These are phyloP conservation scores for Porodaedalea pini DNA, from an alignment of 1,284 basidiomycete genomes.

Conservation along the genomic window DNA sequence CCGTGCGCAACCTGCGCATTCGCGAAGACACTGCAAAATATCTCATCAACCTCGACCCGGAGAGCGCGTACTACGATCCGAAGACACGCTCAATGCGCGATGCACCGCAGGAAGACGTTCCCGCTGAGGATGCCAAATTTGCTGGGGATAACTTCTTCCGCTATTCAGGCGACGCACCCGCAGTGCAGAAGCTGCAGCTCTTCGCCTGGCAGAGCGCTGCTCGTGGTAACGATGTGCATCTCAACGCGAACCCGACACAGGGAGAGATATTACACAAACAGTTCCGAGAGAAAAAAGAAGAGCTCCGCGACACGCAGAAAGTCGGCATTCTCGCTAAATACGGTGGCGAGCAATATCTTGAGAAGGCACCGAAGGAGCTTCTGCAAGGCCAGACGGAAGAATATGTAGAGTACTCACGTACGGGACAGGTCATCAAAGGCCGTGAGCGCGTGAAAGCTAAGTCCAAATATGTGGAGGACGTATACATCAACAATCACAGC, in stretches of 20 bases:
- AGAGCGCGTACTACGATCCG: constrained; percentile 98
- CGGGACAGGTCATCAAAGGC: constrained; percentile 91
- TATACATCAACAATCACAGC: constrained; percentile 92
- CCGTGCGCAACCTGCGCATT: constrained; percentile 96
- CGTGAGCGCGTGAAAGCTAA: constrained; percentile 78
- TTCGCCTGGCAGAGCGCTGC: constrained; percentile 97
- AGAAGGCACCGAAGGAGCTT: constrained; percentile 84
- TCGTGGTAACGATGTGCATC: constrained; percentile 90
- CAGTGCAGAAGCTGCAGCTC: constrained; percentile 88
- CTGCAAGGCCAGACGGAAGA: constrained; percentile 93
- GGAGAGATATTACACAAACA: constrained; percentile 90
- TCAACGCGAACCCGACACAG: constrained; percentile 95
- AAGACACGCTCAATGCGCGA: constrained; percentile 99
- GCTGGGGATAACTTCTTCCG: constrained; percentile 97
- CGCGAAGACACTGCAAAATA: constrained; percentile 99
- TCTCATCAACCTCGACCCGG: constrained; percentile 92
- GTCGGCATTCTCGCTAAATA: constrained; percentile 86
- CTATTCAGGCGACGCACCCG: constrained; percentile 85
- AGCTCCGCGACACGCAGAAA: constrained; percentile 84
- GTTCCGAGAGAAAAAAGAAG: constrained; percentile 89
- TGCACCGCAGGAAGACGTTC: constrained; percentile 76
- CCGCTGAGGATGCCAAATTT: constrained; percentile 86
- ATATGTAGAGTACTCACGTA: constrained; percentile 95
- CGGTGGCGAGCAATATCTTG: constrained; percentile 92
- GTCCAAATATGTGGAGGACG: constrained; percentile 95